phyloP scores from a whole-genome alignment of 1,139 yeast species.

The Casaregolazyma lundiana region DNA sequence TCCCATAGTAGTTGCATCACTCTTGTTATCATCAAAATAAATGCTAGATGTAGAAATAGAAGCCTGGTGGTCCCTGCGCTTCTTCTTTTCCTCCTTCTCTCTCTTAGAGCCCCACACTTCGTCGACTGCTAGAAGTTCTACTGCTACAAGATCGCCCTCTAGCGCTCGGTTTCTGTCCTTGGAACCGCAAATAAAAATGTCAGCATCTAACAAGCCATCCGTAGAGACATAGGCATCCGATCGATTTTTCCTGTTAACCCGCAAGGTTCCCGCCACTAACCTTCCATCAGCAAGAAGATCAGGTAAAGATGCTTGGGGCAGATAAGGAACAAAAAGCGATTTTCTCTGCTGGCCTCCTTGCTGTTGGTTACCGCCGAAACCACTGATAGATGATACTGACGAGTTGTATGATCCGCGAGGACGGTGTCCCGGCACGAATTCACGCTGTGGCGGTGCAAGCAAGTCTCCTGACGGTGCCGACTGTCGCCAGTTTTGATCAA shows the following conservation, averaged over 20 bases:
- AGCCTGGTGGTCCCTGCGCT: conserved; percentile 65
- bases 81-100: conserved; percentile 94
- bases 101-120: conserved; percentile 97
- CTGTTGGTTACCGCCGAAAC: conserved; percentile 24
- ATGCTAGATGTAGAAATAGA: conserved; percentile 38
- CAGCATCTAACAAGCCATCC: conserved; percentile 92
- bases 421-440: conserved; percentile 77
- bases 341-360: conserved; percentile 50
- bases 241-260: conserved; percentile 93
- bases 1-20: conserved; percentile 31
- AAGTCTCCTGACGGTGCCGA: conserved; percentile 17
- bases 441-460: conserved; percentile 38
- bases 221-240: conserved; percentile 97
- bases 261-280: conserved; percentile 82
- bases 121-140: conserved; percentile 87
- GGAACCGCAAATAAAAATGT: conserved; percentile 96
- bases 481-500: conserved; percentile 41
- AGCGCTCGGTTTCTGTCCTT: conserved; percentile 96
- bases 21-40: conserved; percentile 30
- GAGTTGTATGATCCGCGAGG: conserved; percentile 68
- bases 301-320: conserved; percentile 91
- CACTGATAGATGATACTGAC: conserved; percentile 54
- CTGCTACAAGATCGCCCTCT: conserved; percentile 95
- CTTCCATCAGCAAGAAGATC: conserved; percentile 85
- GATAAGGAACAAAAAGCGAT: conserved; percentile 89